phyloP scores from a whole-genome alignment of 352 stramenopile genomes.

The Hyaloperonospora brassicae region DNA sequence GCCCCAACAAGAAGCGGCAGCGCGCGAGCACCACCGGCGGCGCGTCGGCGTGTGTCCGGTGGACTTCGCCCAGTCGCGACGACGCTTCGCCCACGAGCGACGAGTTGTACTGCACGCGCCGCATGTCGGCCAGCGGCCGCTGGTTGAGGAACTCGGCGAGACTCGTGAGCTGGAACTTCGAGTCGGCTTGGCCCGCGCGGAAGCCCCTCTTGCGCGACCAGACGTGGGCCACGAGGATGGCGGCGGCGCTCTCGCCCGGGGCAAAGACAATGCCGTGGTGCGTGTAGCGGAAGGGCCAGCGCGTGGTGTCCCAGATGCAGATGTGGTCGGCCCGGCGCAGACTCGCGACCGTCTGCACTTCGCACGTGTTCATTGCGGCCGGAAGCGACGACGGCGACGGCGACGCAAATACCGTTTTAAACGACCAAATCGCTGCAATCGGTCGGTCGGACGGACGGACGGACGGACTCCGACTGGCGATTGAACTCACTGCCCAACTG shows the following conservation, averaged over 20 bases:
- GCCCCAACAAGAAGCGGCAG: slow-evolving; percentile 55
- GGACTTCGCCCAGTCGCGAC: slow-evolving; percentile 54
- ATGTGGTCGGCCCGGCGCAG: slow-evolving; percentile 64
- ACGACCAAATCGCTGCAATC: not conserved
- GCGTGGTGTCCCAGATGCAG: slow-evolving; percentile 71
- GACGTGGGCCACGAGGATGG: slow-evolving; percentile 57
- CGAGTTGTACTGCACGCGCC: slow-evolving; percentile 71
- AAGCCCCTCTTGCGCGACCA: slow-evolving; percentile 58
- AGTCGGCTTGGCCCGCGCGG: slow-evolving; percentile 55
- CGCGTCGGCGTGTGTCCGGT: slow-evolving; percentile 48
- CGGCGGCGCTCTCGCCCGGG: slow-evolving; percentile 29
- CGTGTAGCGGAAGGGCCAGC: slow-evolving; percentile 71
- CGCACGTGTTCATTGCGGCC: slow-evolving; percentile 51
- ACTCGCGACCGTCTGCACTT: slow-evolving; percentile 43
- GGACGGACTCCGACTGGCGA: too few relatives aligned
- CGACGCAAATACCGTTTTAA: slow-evolving; percentile 2
- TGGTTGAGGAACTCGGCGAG: slow-evolving; percentile 61
- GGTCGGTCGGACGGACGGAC: too few relatives aligned
- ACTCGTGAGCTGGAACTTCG: slow-evolving; percentile 57
- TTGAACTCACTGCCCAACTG: too few relatives aligned
- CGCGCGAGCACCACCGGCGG: slow-evolving; percentile 63
- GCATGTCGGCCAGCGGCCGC: slow-evolving; percentile 48
- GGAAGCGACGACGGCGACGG: not conserved
- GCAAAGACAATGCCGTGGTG: slow-evolving; percentile 68
- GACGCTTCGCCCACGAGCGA: slow-evolving; percentile 51